Evolutionary conservation across 192 early-diverging fungal species (phyloP).

Genomic region (Backusella westeae): DNA sequence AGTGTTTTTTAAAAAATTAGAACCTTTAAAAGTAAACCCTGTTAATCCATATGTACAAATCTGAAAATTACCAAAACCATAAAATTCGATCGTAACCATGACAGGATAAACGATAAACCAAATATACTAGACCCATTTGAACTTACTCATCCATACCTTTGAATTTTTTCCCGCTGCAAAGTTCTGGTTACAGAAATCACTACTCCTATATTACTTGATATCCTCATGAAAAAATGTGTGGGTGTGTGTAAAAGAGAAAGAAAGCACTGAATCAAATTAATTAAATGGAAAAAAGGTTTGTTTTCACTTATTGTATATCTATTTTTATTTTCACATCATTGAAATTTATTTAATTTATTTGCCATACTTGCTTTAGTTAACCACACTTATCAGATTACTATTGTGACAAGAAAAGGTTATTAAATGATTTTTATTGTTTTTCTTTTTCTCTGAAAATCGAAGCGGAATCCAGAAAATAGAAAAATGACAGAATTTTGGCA

Average conservation of each 20-base stretch:
- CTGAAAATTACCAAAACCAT: not conserved
- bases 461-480: not conserved
- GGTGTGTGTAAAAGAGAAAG: not conserved
- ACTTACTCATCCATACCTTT: not conserved
- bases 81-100: not conserved
- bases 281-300: not conserved
- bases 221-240: not conserved
- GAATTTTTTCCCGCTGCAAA: slow-evolving; percentile 6
- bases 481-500: not conserved
- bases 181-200: slow-evolving; percentile 1
- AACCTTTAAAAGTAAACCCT: not conserved
- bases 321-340: not conserved
- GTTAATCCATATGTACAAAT: not conserved
- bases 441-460: not conserved
- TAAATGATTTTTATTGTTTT: not conserved
- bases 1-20: not conserved
- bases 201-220: slow-evolving; percentile 3
- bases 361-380: slow-evolving; percentile 5
- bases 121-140: not conserved
- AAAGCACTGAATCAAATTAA: not conserved
- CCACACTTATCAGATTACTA: not conserved
- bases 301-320: not conserved
- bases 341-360: slow-evolving; percentile 3
- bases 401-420: not conserved
- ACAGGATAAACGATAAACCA: slow-evolving; percentile 4